Base-by-base conservation (phyloP, 208 protist genomes). In the Leishmania tarentolae region DNA sequence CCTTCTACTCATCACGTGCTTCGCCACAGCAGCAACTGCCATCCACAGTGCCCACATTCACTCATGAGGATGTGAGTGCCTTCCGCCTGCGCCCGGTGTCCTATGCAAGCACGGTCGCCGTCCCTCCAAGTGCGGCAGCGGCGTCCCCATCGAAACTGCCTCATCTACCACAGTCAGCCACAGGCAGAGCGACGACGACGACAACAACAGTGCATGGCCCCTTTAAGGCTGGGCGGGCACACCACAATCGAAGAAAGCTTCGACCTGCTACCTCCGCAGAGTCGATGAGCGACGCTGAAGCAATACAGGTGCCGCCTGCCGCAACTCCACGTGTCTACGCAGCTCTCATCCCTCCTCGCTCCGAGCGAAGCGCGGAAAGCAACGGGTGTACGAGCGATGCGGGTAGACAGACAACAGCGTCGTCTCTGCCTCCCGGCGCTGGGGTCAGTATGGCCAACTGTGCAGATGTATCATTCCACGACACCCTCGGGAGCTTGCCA, bases 241-340 rank as follows among this genome's bases (percentile, higher is more conserved):
- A 56, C 31, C 72, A 76, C 28, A 40, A 4, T 44, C 37, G 74
- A 61, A 61, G 31, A 35, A 17, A 28, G 46, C 24, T 15, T 56
- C 46, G 63, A 35, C 35, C 72, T 11, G 40, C 37, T 35, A 65
- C 24, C 52, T 13, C 74, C 17, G 52, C 56, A 11, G 74, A 52
- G 40, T 59, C 56, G 28, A 47, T 35, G 21, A 47, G 9, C 13
- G 31, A 8, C 47, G 15, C 69, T 9, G 35, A 75, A 13, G 46
- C 68, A 21, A 56, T 85, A 1, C 81, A 74, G 28, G 75, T 80
- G 9, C 75, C 76, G 9, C 7, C 57, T 21, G 70, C 53, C 1
- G 69, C 81, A 19, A 37, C 57, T 40, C 76, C 81, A 3, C 59
- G 63, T 28, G 76, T 85, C 44, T 85, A 85, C 52, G 81, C 81